Percentiles rank a stretch among this genome's conserved stretches.
These are phyloP conservation scores for Graphiopsis chlorocephala DNA, from an alignment of 2,329 filamentous ascomycete genomes.

Conservation along the genomic window DNA sequence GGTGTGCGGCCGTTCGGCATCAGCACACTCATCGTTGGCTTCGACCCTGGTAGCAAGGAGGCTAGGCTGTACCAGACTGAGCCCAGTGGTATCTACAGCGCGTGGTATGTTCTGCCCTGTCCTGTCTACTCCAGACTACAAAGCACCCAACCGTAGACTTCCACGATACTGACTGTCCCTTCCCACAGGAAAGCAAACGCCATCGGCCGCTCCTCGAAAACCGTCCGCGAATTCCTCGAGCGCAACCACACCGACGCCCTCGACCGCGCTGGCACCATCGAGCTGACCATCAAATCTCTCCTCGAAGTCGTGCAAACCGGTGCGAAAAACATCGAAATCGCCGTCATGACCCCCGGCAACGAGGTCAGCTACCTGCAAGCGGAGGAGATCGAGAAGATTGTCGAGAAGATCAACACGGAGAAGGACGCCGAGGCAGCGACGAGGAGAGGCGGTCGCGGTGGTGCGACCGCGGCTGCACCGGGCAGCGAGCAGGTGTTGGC, in stretches of 20 bases:
- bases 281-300: constrained; percentile 95
- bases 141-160: constrained; percentile 12
- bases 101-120: constrained; percentile 68
- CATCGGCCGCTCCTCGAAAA: constrained; percentile 97
- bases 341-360: constrained; percentile 93
- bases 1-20: constrained; percentile 98
- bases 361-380: constrained; percentile 87
- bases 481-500: constrained; percentile 36
- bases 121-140: background rate
- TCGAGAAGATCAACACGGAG: constrained; percentile 98
- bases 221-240: constrained; percentile 96
- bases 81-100: constrained; percentile 98
- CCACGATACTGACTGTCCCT: background rate
- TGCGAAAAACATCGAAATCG: constrained; percentile 99
- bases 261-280: constrained; percentile 93
- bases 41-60: constrained; percentile 85
- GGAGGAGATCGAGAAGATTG: constrained; percentile 94
- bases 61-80: constrained; percentile 96
- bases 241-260: constrained; percentile 98
- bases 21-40: constrained; percentile 96
- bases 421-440: constrained; percentile 98
- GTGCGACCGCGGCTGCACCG: constrained; percentile 25
- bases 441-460: constrained; percentile 71
- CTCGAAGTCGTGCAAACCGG: constrained; percentile 97
- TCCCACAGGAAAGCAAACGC: constrained; percentile 90